These are phyloP conservation scores for Daedaleopsis sinensis DNA, from an alignment of 768 basidiomycete genomes.

Conservation along the genomic window DNA sequence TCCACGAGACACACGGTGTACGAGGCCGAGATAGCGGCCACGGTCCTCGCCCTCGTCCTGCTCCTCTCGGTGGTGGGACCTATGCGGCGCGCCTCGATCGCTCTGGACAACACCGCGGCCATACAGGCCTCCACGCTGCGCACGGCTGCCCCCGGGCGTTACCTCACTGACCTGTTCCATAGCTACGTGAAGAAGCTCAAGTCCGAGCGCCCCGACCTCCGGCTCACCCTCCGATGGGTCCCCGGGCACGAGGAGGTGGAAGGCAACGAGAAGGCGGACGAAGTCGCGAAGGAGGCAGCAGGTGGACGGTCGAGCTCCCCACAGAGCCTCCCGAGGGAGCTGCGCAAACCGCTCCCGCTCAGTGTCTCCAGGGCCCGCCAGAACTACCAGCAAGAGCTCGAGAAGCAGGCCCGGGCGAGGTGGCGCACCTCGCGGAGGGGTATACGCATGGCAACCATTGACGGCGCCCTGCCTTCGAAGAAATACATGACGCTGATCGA, in stretches of 20 bases:
- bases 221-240: no score
- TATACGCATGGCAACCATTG: not conserved
- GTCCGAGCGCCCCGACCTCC: slow-evolving; percentile 5
- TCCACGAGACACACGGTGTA: slow-evolving; percentile 30
- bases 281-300: slow-evolving; percentile 21
- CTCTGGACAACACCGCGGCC: not conserved
- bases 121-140: not conserved
- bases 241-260: slow-evolving; percentile 19
- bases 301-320: not conserved
- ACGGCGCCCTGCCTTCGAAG: not conserved
- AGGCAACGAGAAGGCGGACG: slow-evolving; percentile 1
- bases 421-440: not conserved
- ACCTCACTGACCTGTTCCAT: slow-evolving; percentile 10
- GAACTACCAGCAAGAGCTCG: no score
- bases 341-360: no score
- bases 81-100: not conserved
- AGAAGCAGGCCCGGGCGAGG: no score
- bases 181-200: not conserved
- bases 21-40: slow-evolving; percentile 31
- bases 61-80: not conserved
- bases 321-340: no score
- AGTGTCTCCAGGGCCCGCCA: no score
- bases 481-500: not conserved
- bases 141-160: not conserved
- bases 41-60: slow-evolving; percentile 22